Evolutionary conservation across 2,329 filamentous ascomycete species (phyloP).

Genomic region (Madurella fahalii): DNA sequence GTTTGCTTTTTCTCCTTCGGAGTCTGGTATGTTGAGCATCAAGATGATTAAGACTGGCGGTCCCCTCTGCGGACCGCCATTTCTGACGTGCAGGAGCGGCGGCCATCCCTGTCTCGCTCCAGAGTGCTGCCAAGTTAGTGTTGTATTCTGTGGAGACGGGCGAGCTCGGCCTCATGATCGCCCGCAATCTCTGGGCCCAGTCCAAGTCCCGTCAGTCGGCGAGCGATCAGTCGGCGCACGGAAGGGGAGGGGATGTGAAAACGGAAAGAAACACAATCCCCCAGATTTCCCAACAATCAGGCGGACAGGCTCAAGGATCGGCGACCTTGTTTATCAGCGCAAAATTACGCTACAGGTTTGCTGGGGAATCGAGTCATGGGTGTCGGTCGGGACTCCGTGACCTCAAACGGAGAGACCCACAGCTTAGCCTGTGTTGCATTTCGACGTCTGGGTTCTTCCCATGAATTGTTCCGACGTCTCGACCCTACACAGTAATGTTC

Average conservation of each 20-base stretch:
- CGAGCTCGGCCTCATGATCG: conserved; percentile 2
- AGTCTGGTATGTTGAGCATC: too few species aligned
- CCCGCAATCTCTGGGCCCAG: conserved; percentile 9
- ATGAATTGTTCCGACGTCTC: too few species aligned
- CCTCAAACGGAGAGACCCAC: too few species aligned
- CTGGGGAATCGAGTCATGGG: too few species aligned
- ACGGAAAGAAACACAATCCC: conserved; percentile 7
- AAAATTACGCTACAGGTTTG: too few species aligned
- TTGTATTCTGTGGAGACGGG: conserved; percentile 4
- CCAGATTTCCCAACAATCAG: conserved; percentile 8
- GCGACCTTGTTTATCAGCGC: neutral
- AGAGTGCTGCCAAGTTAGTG: neutral
- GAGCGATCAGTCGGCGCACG: conserved; percentile 5
- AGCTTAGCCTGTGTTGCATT: too few species aligned
- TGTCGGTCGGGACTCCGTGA: too few species aligned
- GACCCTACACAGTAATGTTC: too few species aligned
- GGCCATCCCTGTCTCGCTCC: neutral
- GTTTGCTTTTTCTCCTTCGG: too few species aligned
- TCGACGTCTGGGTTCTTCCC: too few species aligned
- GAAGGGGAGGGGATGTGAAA: neutral
- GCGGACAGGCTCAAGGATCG: neutral
- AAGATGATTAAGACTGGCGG: too few species aligned
- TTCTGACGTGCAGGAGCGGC: conserved; percentile 2
- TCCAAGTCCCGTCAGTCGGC: neutral
- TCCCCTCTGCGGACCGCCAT: too few species aligned